Conservation (phyloP, 1,139 yeast species). For the Starmera stellimalicola region DNA sequence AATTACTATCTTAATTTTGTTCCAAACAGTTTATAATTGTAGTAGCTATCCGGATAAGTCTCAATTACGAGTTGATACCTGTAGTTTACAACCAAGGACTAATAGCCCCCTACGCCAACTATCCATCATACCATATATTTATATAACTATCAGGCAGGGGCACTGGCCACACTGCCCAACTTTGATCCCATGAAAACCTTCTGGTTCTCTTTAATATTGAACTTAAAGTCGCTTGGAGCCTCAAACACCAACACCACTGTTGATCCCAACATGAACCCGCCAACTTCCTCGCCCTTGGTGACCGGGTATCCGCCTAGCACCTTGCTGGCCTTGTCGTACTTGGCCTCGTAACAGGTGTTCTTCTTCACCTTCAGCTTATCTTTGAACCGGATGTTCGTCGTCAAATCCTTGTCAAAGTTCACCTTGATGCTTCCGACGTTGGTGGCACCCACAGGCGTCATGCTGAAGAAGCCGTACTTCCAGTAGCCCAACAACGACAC, state of each 20-base stretch:
- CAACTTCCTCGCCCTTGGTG: conserved; percentile 89
- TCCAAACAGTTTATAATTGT: no score
- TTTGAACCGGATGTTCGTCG: conserved; percentile 70
- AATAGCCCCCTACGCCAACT: no score
- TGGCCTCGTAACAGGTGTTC: conserved; percentile 90
- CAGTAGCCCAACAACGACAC: conserved; percentile 93
- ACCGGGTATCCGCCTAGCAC: conserved; percentile 85
- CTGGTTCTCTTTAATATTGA: conserved; percentile 61
- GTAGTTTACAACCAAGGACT: no score
- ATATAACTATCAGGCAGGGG: no score
- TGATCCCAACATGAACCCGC: conserved; percentile 93
- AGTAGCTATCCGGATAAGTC: no score
- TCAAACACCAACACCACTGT: conserved; percentile 95
- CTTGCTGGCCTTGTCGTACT: conserved; percentile 71
- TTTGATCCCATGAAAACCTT: conserved; percentile 80
- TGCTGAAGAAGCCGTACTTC: conserved; percentile 94
- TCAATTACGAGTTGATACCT: no score
- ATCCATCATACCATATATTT: no score
- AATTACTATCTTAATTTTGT: no score
- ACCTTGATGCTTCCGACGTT: conserved; percentile 93
- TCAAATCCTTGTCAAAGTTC: conserved; percentile 84
- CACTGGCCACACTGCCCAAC: no score
- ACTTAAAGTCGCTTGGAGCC: conserved; percentile 76
- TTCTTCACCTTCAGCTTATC: conserved; percentile 36
- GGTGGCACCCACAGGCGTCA: conserved; percentile 99